Evolutionary conservation across 768 basidiomycete genomes (phyloP).

Genomic region (Ephemerocybe angulata): DNA sequence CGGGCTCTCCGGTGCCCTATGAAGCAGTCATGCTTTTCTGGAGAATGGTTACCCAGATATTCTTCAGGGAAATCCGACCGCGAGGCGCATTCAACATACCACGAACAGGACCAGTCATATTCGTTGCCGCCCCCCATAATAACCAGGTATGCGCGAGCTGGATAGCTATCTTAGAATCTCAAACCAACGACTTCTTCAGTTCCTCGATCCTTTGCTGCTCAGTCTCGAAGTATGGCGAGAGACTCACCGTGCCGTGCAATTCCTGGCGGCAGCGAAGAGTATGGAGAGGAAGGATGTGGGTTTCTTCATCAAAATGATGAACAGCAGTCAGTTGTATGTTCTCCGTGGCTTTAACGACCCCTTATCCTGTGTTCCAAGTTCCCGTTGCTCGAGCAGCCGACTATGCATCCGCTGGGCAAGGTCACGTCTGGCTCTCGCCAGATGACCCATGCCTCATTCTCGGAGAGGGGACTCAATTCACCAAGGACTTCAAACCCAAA

Average conservation of each 20-base stretch:
- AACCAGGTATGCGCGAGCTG: conserved; percentile 61
- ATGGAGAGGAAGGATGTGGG: conserved; percentile 79
- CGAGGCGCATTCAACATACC: conserved; percentile 95
- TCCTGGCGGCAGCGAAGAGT: conserved; percentile 87
- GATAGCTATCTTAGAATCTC: conserved; percentile 2
- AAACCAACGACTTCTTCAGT: conserved; percentile 45
- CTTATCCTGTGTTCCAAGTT: conserved; percentile 47
- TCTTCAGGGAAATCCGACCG: conserved; percentile 94
- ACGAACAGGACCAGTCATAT: conserved; percentile 83
- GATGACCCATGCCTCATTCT: conserved; percentile 79
- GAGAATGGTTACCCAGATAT: conserved; percentile 83
- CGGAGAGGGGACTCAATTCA: conserved; percentile 80
- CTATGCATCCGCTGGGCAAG: conserved; percentile 70
- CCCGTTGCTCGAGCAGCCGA: conserved; percentile 93
- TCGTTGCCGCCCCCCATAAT: conserved; percentile 89
- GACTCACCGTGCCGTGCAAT: conserved; percentile 75
- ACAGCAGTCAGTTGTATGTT: conserved; percentile 62
- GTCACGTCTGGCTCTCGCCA: conserved; percentile 64
- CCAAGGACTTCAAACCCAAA: conserved; percentile 63
- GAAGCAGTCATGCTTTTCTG: conserved; percentile 82
- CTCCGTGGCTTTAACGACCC: conserved; percentile 3
- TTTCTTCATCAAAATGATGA: conserved; percentile 77
- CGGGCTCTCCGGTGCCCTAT: conserved; percentile 41
- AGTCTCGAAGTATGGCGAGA: conserved; percentile 84
- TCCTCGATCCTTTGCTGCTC: conserved; percentile 86